These are phyloP conservation scores for Pythium coloratum DNA, from an alignment of 352 stramenopile species.

Conservation along the genomic window DNA sequence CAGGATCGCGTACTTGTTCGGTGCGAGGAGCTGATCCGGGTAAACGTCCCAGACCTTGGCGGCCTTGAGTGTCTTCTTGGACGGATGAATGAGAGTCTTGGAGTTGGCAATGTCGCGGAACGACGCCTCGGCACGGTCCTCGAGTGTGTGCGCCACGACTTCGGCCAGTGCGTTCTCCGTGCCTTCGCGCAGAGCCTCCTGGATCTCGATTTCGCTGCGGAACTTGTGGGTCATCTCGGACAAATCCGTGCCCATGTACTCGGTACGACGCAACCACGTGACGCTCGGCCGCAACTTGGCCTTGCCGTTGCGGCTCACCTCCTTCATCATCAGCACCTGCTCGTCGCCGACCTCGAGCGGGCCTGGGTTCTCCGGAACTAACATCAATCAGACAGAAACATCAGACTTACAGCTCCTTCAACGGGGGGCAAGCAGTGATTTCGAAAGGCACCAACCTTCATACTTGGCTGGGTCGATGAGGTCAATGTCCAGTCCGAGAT, in stretches of 20 bases:
- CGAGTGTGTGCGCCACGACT: slow-evolving; percentile 64
- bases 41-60: slow-evolving; percentile 84
- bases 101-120: slow-evolving; percentile 71
- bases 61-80: slow-evolving; percentile 82
- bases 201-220: slow-evolving; percentile 85
- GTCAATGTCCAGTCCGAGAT: slow-evolving; percentile 76
- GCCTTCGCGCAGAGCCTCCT: slow-evolving; percentile 76
- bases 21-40: slow-evolving; percentile 68
- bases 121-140: slow-evolving; percentile 79
- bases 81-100: slow-evolving; percentile 73
- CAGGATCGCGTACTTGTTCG: slow-evolving; percentile 86
- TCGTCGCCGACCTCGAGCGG: slow-evolving; percentile 73
- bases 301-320: slow-evolving; percentile 49
- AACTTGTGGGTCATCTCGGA: slow-evolving; percentile 88
- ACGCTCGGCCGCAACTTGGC: slow-evolving; percentile 71
- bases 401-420: not conserved
- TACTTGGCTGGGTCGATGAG: slow-evolving; percentile 87
- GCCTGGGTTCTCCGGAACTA: slow-evolving; percentile 48
- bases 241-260: slow-evolving; percentile 87
- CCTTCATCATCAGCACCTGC: slow-evolving; percentile 80
- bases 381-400: not conserved
- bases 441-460: slow-evolving; percentile 44
- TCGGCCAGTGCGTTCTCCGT: slow-evolving; percentile 80
- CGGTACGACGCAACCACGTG: slow-evolving; percentile 78
- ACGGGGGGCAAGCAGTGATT: not conserved